These are phyloP conservation scores for Leccinellum luteum DNA, from an alignment of 768 basidiomycete species.

Conservation along the genomic window DNA sequence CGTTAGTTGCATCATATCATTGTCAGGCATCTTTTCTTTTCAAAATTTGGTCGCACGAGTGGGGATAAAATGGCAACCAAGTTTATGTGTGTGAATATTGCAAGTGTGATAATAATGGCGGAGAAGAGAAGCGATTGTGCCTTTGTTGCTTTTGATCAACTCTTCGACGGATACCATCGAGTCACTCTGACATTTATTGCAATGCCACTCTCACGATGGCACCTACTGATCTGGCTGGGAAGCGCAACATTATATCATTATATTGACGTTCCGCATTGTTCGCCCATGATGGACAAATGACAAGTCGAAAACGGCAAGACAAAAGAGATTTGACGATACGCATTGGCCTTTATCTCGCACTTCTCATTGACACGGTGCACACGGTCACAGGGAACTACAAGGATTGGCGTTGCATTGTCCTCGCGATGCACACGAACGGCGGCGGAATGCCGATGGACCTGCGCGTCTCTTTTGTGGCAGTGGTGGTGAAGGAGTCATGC, in stretches of 20 bases:
- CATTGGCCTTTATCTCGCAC: neutral
- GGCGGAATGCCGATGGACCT: neutral
- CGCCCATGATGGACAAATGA: neutral
- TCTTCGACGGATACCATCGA: neutral
- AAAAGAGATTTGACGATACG: neutral
- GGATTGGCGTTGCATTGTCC: neutral
- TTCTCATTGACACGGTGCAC: neutral
- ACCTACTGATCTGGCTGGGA: neutral
- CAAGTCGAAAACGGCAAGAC: neutral
- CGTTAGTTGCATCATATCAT: constrained; percentile 26
- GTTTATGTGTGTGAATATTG: neutral
- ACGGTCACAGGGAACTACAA: neutral
- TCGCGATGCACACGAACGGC: neutral
- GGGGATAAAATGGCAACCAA: constrained; percentile 16
- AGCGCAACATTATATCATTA: too few relatives aligned
- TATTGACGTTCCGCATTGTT: constrained; percentile 27
- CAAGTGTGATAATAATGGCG: neutral
- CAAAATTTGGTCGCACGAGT: constrained; percentile 27
- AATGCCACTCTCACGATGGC: neutral
- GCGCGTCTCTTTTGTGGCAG: neutral
- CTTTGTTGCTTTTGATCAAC: neutral
- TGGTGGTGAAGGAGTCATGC: constrained; percentile 13
- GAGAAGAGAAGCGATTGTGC: neutral
- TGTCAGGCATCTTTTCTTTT: constrained; percentile 17
- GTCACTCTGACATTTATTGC: constrained; percentile 3